Percentiles rank a stretch among this genome's conserved stretches.
Conservation (phyloP, 352 stramenopile genomes). For the Aphanomyces cochlioides region DNA sequence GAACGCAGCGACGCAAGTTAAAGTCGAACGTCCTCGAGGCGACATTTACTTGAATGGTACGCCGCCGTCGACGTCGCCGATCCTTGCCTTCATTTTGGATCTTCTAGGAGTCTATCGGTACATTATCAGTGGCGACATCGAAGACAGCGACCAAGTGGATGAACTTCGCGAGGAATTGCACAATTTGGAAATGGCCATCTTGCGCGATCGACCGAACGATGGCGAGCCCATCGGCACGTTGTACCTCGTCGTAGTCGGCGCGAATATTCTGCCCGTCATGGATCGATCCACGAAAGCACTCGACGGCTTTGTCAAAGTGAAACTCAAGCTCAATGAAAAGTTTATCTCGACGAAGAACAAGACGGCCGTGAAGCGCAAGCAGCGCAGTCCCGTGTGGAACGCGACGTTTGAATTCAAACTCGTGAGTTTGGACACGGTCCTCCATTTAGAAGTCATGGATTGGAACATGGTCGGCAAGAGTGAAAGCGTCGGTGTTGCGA, state of each 20-base stretch:
- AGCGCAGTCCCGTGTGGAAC: conserved; percentile 54
- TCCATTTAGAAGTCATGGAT: conserved; percentile 55
- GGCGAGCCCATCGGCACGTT: conserved; percentile 40
- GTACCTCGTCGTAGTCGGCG: conserved; percentile 52
- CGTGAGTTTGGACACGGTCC: conserved; percentile 42
- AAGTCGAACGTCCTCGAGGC: conserved; percentile 38
- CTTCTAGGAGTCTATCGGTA: conserved; percentile 50
- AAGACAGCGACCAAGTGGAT: conserved; percentile 62
- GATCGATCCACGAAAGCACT: conserved; percentile 49
- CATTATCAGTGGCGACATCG: conserved; percentile 62
- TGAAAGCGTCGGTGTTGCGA: conserved; percentile 45
- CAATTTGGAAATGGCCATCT: conserved; percentile 46
- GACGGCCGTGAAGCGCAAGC: conserved; percentile 51
- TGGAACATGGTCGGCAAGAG: conserved; percentile 51
- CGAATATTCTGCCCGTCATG: conserved; percentile 66
- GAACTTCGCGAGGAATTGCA: conserved; percentile 64
- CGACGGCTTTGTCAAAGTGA: conserved; percentile 56
- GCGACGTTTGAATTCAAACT: conserved; percentile 59
- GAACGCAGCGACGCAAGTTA: conserved; percentile 32
- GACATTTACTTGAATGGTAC: conserved; percentile 60
- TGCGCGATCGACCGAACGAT: conserved; percentile 34
- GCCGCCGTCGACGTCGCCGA: not conserved
- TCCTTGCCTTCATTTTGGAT: too few species aligned
- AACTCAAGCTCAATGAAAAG: conserved; percentile 35
- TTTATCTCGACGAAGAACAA: conserved; percentile 23